Conservation (phyloP, 208 protist species). For the Crithidia bombi region DNA sequence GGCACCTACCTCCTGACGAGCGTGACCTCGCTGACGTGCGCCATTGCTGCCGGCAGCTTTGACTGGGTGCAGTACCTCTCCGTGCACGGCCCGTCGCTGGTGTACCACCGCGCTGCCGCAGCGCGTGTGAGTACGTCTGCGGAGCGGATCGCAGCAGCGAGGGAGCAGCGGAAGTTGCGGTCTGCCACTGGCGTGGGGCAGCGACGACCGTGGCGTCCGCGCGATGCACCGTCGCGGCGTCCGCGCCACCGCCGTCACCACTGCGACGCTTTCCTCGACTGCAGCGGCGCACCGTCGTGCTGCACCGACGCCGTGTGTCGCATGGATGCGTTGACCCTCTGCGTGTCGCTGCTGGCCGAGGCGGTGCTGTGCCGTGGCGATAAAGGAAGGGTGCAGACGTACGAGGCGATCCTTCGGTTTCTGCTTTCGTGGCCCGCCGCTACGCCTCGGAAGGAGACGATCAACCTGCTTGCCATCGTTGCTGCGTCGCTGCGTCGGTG, state of each 20-base stretch:
- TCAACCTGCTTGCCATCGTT: constrained; percentile 62
- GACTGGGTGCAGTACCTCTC: constrained; percentile 75
- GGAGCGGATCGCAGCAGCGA: constrained; percentile 4
- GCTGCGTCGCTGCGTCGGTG: constrained; percentile 52
- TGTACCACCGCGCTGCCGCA: constrained; percentile 56
- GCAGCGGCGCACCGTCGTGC: constrained; percentile 16
- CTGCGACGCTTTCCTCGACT: constrained; percentile 24
- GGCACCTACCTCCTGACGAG: constrained; percentile 51
- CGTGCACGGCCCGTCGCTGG: constrained; percentile 46
- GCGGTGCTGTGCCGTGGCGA: constrained; percentile 31
- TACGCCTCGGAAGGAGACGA: constrained; percentile 51
- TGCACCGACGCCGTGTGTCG: constrained; percentile 36
- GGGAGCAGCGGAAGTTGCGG: not conserved
- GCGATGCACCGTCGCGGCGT: constrained; percentile 18
- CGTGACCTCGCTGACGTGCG: constrained; percentile 63
- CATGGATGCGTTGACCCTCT: constrained; percentile 57
- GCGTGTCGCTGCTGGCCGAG: constrained; percentile 50
- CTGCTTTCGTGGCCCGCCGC: constrained; percentile 49
- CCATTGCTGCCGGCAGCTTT: constrained; percentile 57
- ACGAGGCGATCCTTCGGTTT: constrained; percentile 57
- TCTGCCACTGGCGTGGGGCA: not conserved
- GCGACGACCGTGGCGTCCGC: constrained; percentile 19
- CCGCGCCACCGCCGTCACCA: constrained; percentile 41
- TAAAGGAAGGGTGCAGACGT: constrained; percentile 17
- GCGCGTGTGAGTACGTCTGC: constrained; percentile 22